Percentiles rank a stretch among this genome's conserved stretches.
phyloP scores from a whole-genome alignment of 768 basidiomycete species.

The Mycena galericulata region DNA sequence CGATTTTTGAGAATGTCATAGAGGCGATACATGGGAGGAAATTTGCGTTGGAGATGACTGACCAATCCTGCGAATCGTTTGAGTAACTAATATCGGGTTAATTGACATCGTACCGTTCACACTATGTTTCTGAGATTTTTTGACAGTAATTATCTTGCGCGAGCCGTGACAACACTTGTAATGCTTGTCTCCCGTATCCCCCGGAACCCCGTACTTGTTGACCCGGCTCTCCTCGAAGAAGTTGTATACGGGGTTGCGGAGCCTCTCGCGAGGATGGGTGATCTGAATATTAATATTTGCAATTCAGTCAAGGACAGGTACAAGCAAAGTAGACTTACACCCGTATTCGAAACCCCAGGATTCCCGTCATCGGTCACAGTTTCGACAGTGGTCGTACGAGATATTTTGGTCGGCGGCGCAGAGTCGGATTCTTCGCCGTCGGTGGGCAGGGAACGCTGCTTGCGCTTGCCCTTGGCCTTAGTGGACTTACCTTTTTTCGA shows the following conservation, averaged over 20 bases:
- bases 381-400: not conserved
- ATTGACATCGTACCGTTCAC: slow-evolving; percentile 5
- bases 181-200: slow-evolving; percentile 23
- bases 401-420: not conserved
- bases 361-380: no score
- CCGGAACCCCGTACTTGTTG: slow-evolving; percentile 13
- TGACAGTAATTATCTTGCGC: slow-evolving; percentile 23
- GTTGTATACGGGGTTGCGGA: slow-evolving; percentile 21
- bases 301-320: not conserved
- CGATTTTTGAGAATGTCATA: slow-evolving; percentile 26
- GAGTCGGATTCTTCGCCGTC: no score
- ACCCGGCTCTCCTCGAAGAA: slow-evolving; percentile 26
- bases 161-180: slow-evolving; percentile 34
- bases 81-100: not conserved
- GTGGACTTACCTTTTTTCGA: not conserved
- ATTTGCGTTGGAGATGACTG: slow-evolving; percentile 13
- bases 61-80: slow-evolving; percentile 20
- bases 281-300: no score
- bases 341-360: no score
- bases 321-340: no score
- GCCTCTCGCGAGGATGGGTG: not conserved
- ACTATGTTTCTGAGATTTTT: slow-evolving; percentile 8
- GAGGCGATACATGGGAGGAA: slow-evolving; percentile 25
- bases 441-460: not conserved
- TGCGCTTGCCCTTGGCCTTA: slow-evolving; percentile 6